A percentile compares a stretch with the other conserved stretches of the same genome.
Evolutionary conservation across 495 filamentous ascomycete species (phyloP).

Genomic region (Penicillium ochrochloron): DNA sequence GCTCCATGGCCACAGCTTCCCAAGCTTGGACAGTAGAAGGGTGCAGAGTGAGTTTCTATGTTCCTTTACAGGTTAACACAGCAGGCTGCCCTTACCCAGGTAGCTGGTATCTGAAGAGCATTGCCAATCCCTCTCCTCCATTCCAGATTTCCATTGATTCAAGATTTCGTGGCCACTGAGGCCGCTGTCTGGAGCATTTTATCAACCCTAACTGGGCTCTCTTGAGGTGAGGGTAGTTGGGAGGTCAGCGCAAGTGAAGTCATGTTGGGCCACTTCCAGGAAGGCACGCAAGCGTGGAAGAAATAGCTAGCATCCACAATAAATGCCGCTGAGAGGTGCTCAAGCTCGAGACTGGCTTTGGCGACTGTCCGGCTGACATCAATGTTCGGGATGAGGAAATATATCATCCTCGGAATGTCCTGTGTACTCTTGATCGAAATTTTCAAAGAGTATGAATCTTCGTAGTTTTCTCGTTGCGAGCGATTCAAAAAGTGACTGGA

Average conservation of each 20-base stretch:
- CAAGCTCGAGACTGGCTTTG: slow-evolving; percentile 24
- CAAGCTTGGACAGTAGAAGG: neutral
- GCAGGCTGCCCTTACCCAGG: neutral
- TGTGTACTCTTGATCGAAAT: neutral
- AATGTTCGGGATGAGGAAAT: slow-evolving; percentile 4
- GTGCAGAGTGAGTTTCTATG: neutral
- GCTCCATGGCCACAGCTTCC: neutral
- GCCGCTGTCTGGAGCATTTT: slow-evolving; percentile 29
- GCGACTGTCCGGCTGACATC: slow-evolving; percentile 9
- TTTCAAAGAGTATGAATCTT: neutral
- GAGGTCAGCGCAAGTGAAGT: slow-evolving; percentile 37
- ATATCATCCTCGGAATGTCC: too few relatives aligned
- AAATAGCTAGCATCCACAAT: slow-evolving; percentile 42
- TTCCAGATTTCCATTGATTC: neutral
- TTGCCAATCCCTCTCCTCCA: neutral
- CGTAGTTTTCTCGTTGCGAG: neutral
- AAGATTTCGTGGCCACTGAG: neutral
- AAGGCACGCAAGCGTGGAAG: slow-evolving; percentile 33
- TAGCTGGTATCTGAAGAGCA: slow-evolving; percentile 1
- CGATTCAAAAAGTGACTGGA: slow-evolving; percentile 7
- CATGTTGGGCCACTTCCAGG: slow-evolving; percentile 38
- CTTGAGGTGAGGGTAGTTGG: slow-evolving; percentile 31
- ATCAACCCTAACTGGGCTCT: slow-evolving; percentile 29
- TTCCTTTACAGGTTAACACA: neutral
- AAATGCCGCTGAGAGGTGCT: slow-evolving; percentile 43